Base-by-base conservation (phyloP, 73 alveolate species). In the Blepharisma stoltei region DNA sequence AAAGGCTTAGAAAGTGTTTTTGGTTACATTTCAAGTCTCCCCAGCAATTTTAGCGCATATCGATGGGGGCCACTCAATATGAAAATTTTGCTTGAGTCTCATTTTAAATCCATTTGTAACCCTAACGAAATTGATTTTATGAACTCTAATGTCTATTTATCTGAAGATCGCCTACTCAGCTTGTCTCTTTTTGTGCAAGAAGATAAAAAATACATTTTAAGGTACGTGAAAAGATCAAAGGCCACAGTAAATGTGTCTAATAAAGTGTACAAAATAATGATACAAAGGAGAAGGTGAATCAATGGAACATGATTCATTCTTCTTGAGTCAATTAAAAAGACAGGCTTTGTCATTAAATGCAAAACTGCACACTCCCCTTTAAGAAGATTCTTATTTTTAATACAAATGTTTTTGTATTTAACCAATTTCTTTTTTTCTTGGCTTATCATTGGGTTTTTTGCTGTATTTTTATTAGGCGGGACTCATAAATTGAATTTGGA, bases 11-110 rank as follows among this genome's bases (percentile, higher is more conserved):
- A 76, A 7, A 46, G 78, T 20, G 37, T 76, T n/a, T 76, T 76
- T 32, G 83, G 83, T 0, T 76, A 76, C 32, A 76, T 76, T 45
- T 76, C 70, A 54, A 78, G 44, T 49, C 83, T 76, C 49, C 83
- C 83, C 32, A 78, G 83, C 37, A 78, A 77, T 52, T 76, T 76
- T 37, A 38, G 78, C 50, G 78, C 65, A 21, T 76, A 53, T 21
- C 70, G 83, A 67, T 67, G 78, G 78, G 78, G 48, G 48, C 54
- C 78, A 11, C 27, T 67, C 8, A 67, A 67, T 32, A 32, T 32
- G 0, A 32, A 32, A 3, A 32, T 32, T 32, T 32, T 32, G 41
- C 41, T 32, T 32, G 41, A 32, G 3, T 32, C 41, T 3, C 41
- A 32, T 32, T 32, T 32, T 32, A n/a, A 60, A 25, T 14, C 38